Base-by-base conservation (phyloP, 306 rosid species). In the Betula pendula region DNA sequence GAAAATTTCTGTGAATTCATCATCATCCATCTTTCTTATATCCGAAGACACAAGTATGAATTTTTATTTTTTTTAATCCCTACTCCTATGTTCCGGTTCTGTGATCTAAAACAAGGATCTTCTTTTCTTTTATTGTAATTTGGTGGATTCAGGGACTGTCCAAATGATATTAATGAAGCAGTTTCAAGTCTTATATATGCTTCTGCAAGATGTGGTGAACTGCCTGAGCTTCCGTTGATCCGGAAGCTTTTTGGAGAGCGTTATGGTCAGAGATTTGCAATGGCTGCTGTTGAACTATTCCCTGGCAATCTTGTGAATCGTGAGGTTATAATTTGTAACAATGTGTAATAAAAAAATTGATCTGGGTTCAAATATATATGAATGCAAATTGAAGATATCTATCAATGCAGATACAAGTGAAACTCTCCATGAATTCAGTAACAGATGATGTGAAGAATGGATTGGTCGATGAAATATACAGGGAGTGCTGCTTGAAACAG, bases 181-280 rank as follows among this genome's bases (percentile, higher is more conserved):
- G 82, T 89, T 80, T 92, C 98, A 16, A 92, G 87, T 76, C 92
- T 95, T 47, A 87, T 92, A 75, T 95, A 55, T 87, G 96, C 98
- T 29, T 92, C 98, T 38, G 95, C 97, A 3, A 84, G 98, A 84
- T 89, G 89, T 72, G 98, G 97, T 15, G 91, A 95, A 66, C 83
- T 95, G 19, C 97, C 93, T 24, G 98, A 95, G 83, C 96, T 95
- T 16, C 73, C 51, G 80, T 73, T n/a, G n/a, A 85, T 95, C 47
- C 85, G 95, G 75, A 87, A 89, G 77, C 88, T 95, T 58, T 95
- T 95, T 16, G 84, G 81, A 52, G 74, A 90, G 51, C 93, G 96
- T 6, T 89, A 95, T 48, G 97, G 98, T 10, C 82, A 74, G 56
- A 81, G 71, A 56, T 88, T 88, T 72, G 90, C 81, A 75, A 59